Evolutionary conservation across 441 rosid genomes (phyloP), one percentile per base, ranked within the genome.

Genomic region (Pelargonium myrrhifolium): DNA sequence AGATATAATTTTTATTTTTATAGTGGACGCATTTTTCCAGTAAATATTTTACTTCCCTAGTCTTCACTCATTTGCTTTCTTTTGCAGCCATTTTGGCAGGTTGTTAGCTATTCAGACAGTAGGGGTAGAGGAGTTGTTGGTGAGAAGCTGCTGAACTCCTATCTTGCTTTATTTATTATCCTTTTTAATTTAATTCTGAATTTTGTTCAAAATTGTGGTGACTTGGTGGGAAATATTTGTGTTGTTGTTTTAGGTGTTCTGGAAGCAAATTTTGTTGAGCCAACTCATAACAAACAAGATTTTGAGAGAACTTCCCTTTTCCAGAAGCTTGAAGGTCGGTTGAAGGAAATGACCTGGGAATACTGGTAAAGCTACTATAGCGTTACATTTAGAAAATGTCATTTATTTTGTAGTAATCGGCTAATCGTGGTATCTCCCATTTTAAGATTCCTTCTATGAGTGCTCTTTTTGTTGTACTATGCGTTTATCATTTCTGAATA

Each of bases 71-170:
- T 72, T 37, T 64, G 31, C 79, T 26, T 69, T 67, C 69, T 37
- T 31, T 68, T 78, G 73, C 89, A 94, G 99, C 97, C 99, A 68
- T 92, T 82, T 80, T 92, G 97, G 99, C 86, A 72, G 65, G 97
- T 92, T 61, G 80, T 92, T 64, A 84, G 35, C 78, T 77, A 45
- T 71, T 22, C 78, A 28, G 67, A 76, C 78, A 81, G 80, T 74
- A 79, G 81, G 72, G 97, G 99, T 60, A 85, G 97, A 85, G 99
- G 99, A 65, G 89, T 94, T 69, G 98, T 85, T 72, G 98, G 99
- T 94, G 79, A 86, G 94, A 70, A 79, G 68, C 77, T 77, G 66
- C 74, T 62, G 11, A 68, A 59, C 63, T 26, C 62, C 49, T 45
- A 70, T 65, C 70, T 65, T 37, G 28, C 20, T 71, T 65, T 31